phyloP scores from a whole-genome alignment of 371 early-diverging fungal species.

The Dichotomocladium elegans region DNA sequence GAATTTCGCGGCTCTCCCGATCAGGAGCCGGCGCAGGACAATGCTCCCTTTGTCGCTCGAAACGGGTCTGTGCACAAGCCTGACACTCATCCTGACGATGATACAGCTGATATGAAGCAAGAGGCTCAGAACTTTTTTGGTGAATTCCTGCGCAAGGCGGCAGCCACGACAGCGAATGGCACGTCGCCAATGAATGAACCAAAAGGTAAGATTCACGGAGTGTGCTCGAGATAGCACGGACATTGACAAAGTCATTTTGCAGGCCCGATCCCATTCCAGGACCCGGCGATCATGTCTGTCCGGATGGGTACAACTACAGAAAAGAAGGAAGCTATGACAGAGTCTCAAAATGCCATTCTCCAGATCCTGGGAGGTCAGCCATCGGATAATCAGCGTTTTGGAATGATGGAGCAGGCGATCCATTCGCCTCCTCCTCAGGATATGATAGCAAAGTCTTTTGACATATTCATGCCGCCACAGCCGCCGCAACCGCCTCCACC shows the following conservation, averaged over 20 bases:
- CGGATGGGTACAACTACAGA: slow-evolving; percentile 27
- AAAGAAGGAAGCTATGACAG: not conserved
- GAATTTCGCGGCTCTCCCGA: slow-evolving; percentile 1
- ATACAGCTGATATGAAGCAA: slow-evolving; percentile 18
- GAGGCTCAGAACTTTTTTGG: slow-evolving; percentile 67
- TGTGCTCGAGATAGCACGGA: not conserved
- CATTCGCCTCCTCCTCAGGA: slow-evolving; percentile 13
- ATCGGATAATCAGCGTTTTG: not conserved
- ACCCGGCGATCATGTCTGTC: slow-evolving; percentile 70
- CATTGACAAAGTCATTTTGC: not conserved
- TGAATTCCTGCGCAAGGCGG: slow-evolving; percentile 67
- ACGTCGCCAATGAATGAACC: slow-evolving; percentile 8
- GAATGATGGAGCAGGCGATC: not conserved
- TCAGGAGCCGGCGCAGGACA: not conserved
- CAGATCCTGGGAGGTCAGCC: slow-evolving; percentile 36
- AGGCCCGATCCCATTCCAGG: slow-evolving; percentile 49
- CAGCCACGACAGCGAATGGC: slow-evolving; percentile 30
- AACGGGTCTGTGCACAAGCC: slow-evolving; percentile 7
- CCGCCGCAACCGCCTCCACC: slow-evolving; percentile 13
- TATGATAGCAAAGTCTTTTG: slow-evolving; percentile 11
- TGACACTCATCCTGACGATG: slow-evolving; percentile 5
- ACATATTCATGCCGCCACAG: slow-evolving; percentile 7
- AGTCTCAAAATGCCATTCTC: slow-evolving; percentile 29
- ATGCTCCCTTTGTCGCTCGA: not conserved
- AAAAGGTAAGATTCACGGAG: slow-evolving; percentile 13